Evolutionary conservation across 805 yeast genomes (phyloP), one percentile per base, ranked within the genome.

Genomic region (Alloascoidea hylecoeti): DNA sequence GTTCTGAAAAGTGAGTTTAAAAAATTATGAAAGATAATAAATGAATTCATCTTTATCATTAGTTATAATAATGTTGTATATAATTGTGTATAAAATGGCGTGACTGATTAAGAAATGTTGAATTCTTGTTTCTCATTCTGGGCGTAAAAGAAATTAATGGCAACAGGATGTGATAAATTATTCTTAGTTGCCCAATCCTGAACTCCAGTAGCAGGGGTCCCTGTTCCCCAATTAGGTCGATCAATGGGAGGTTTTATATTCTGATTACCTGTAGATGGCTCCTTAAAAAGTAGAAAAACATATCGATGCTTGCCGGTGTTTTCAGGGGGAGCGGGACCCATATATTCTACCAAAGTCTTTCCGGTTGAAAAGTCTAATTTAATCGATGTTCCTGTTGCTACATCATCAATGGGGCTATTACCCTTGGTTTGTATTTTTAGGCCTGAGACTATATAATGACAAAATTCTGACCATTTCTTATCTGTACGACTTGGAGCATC

Each of bases 241-340:
- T 62, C 75, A 16, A 50, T 36, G 18, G 72, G 63, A 13, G 60
- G 50, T 35, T 63, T 38, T 41, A 50, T 56, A 28, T 55, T 54
- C 2, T 58, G 68, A 50, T 62, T 81, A 9, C 13, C 44, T 48
- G 30, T 23, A n/a, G 13, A 9, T 58, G 68, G 50, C 48, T 70
- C 86, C 52, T 72, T 75, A 51, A 62, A 79, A 41, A 81, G 55
- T 39, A 78, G 48, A 47, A 76, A 78, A n/a, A 76, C 77, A 51
- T 81, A 81, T 45, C 92, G 71, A 57, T 81, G 94, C 46, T 72
- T 69, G 4, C 84, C 84, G 0, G 88, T 76, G 34, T 73, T 75
- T 35, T 68, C 66, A 34, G 89, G 92, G 13, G 89, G 89, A 5
- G 68, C 88, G 4, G 89, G 88, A 0, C 85, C 85, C 39, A 55